These are phyloP conservation scores for Penicillium maclennaniae DNA, from an alignment of 495 filamentous ascomycete genomes.

Conservation along the genomic window DNA sequence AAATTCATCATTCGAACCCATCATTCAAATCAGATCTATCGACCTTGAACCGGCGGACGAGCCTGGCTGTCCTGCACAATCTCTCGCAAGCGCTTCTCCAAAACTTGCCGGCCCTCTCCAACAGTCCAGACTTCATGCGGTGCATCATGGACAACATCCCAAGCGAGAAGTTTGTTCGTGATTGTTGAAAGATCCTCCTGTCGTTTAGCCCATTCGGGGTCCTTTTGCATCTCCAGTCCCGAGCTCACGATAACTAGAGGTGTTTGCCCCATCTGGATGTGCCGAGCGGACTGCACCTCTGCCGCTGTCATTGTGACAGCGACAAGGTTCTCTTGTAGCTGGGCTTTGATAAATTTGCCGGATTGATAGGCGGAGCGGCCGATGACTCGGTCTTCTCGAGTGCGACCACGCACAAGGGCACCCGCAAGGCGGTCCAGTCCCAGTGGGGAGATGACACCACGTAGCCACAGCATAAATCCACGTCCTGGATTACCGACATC, in stretches of 20 bases:
- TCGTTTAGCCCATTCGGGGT: conserved; percentile 68
- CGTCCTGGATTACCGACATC: conserved; percentile 59
- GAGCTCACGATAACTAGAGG: conserved; percentile 81
- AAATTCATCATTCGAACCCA: too few relatives aligned
- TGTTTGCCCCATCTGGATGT: conserved; percentile 69
- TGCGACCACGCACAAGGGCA: conserved; percentile 73
- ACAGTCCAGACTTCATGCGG: conserved; percentile 85
- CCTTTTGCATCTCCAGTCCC: conserved; percentile 53
- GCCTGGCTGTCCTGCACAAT: conserved; percentile 44
- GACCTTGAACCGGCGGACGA: not conserved
- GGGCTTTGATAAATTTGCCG: conserved; percentile 79
- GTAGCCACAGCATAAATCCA: conserved; percentile 81
- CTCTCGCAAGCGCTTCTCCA: conserved; percentile 65
- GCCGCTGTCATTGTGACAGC: conserved; percentile 75
- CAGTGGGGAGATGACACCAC: conserved; percentile 78
- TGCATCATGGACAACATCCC: conserved; percentile 82
- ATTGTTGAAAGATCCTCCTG: conserved; percentile 80
- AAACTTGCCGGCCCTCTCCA: conserved; percentile 58
- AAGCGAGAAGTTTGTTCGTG: conserved; percentile 69
- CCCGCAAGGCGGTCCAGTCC: conserved; percentile 75
- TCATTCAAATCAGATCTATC: not conserved
- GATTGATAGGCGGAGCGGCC: conserved; percentile 73
- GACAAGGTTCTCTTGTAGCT: conserved; percentile 88
- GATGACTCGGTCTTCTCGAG: conserved; percentile 77
- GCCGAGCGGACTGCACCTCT: conserved; percentile 70